phyloP scores from a whole-genome alignment of 768 basidiomycete genomes.

The Mycena rosella region DNA sequence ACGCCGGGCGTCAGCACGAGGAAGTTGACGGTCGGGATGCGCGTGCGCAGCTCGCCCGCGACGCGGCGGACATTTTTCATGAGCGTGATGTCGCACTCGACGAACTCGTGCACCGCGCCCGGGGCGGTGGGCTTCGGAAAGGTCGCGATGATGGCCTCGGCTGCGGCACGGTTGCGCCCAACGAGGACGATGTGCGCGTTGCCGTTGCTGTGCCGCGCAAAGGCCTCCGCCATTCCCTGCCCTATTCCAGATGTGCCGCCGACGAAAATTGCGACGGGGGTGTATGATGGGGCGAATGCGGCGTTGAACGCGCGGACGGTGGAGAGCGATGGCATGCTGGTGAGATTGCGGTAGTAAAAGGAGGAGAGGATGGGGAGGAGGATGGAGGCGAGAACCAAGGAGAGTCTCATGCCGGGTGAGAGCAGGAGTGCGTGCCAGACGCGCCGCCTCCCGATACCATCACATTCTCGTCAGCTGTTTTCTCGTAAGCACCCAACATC shows the following conservation, averaged over 20 bases:
- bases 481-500: no score
- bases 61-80: slow-evolving; percentile 63
- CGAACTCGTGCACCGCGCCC: slow-evolving; percentile 56
- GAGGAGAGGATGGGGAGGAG: slow-evolving; percentile 20
- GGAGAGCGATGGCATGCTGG: slow-evolving; percentile 46
- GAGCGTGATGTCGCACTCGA: slow-evolving; percentile 65
- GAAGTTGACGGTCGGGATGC: slow-evolving; percentile 64
- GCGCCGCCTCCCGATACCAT: no score
- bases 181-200: slow-evolving; percentile 66
- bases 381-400: slow-evolving; percentile 15
- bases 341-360: slow-evolving; percentile 12
- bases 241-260: slow-evolving; percentile 66
- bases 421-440: no score
- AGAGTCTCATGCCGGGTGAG: slow-evolving; percentile 1
- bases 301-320: slow-evolving; percentile 50
- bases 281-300: slow-evolving; percentile 40
- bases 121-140: slow-evolving; percentile 50
- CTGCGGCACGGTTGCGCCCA: slow-evolving; percentile 64
- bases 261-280: slow-evolving; percentile 54
- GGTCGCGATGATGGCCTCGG: slow-evolving; percentile 57
- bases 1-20: slow-evolving; percentile 62
- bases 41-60: slow-evolving; percentile 44
- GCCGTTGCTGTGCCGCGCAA: slow-evolving; percentile 62
- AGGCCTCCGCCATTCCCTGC: slow-evolving; percentile 58
- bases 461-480: no score